A percentile compares a stretch with the other conserved stretches of the same genome.
phyloP scores from a whole-genome alignment of 805 yeast genomes.

The Cyberlindnera mycetangii region DNA sequence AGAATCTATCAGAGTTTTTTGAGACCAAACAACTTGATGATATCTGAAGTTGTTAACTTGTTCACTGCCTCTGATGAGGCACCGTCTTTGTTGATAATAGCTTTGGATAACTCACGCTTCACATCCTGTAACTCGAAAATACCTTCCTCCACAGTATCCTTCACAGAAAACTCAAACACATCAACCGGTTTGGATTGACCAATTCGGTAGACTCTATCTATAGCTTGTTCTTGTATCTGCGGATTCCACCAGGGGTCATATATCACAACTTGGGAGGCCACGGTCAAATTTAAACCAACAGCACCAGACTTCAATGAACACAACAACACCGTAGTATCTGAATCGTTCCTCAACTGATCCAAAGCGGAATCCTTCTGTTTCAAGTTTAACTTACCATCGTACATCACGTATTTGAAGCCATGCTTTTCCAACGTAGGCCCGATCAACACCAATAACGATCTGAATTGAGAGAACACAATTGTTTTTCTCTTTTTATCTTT shows the following conservation, averaged over 20 bases:
- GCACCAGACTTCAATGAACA: conserved; percentile 89
- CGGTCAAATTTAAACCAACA: conserved; percentile 82
- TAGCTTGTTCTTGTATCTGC: conserved; percentile 85
- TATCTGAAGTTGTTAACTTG: conserved; percentile 38
- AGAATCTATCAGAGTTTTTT: neutral
- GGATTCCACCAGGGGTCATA: conserved; percentile 98
- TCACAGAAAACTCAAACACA: conserved; percentile 72
- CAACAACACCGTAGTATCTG: conserved; percentile 43
- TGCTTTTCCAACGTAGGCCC: conserved; percentile 29
- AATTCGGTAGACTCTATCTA: conserved; percentile 86
- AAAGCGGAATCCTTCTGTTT: conserved; percentile 32
- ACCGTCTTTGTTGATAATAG: conserved; percentile 63
- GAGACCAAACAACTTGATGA: conserved; percentile 18
- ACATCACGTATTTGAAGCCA: conserved; percentile 32
- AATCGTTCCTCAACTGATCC: conserved; percentile 29
- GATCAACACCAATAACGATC: conserved; percentile 32
- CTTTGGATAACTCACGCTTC: conserved; percentile 70
- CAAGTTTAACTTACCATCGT: conserved; percentile 35
- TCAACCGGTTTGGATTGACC: conserved; percentile 76
- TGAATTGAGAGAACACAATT: conserved; percentile 44
- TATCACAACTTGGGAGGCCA: conserved; percentile 77
- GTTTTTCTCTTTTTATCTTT: conserved; percentile 37
- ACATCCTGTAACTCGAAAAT: conserved; percentile 83
- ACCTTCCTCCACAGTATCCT: conserved; percentile 75
- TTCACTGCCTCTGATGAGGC: conserved; percentile 58